These are phyloP conservation scores for Steccherinum ochraceum DNA, from an alignment of 768 basidiomycete species.

Conservation along the genomic window DNA sequence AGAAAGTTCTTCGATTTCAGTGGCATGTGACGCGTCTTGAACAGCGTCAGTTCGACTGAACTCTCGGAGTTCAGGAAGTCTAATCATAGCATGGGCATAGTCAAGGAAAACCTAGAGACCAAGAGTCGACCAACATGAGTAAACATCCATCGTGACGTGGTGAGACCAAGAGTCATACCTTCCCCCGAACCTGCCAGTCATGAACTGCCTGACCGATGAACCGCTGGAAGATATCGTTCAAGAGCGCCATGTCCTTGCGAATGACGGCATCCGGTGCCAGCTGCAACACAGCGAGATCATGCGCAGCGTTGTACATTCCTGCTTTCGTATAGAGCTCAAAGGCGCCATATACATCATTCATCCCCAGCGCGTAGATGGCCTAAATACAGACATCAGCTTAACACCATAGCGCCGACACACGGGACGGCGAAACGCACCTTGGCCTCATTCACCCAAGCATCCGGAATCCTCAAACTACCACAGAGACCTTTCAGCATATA, in stretches of 20 bases:
- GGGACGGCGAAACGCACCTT: slow-evolving; percentile 43
- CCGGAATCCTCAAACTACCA: slow-evolving; percentile 75
- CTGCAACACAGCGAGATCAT: slow-evolving; percentile 78
- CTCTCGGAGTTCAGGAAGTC: slow-evolving; percentile 49
- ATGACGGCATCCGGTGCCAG: slow-evolving; percentile 87
- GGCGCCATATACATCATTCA: slow-evolving; percentile 60
- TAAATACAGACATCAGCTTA: slow-evolving; percentile 21
- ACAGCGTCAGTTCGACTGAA: slow-evolving; percentile 32
- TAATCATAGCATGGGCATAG: slow-evolving; percentile 58
- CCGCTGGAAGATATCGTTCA: slow-evolving; percentile 61
- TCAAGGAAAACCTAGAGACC: slow-evolving; percentile 64
- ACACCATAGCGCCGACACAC: no score
- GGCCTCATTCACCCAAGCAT: slow-evolving; percentile 85
- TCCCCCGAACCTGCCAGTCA: slow-evolving; percentile 80
- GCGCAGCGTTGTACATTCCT: slow-evolving; percentile 65
- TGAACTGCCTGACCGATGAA: slow-evolving; percentile 57
- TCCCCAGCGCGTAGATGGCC: slow-evolving; percentile 62
- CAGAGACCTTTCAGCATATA: slow-evolving; percentile 68
- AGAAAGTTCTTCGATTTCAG: slow-evolving; percentile 55
- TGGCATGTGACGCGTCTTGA: slow-evolving; percentile 39
- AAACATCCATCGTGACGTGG: no score
- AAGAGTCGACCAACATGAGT: no score
- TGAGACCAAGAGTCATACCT: slow-evolving; percentile 47
- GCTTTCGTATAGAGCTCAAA: slow-evolving; percentile 75
- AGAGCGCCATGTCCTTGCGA: slow-evolving; percentile 44